Conservation (phyloP, 306 rosid species). For the Purshia tridentata region DNA sequence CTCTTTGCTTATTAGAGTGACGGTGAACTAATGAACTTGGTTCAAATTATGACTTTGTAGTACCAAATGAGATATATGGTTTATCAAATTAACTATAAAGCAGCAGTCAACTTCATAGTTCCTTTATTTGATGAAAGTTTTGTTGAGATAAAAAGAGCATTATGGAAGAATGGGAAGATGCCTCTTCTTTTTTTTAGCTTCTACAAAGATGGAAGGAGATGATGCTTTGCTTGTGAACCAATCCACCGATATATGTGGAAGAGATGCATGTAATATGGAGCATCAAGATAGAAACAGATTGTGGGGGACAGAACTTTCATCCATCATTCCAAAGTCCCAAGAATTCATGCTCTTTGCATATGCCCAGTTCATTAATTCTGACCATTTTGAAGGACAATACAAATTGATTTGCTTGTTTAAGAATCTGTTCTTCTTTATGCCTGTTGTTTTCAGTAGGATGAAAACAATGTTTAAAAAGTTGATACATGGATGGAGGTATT, state of each 20-base stretch:
- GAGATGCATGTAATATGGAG: neutral
- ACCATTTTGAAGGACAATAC: neutral
- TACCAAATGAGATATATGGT: conserved; percentile 1
- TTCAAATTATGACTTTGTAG: neutral
- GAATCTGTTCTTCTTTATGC: conserved; percentile 8
- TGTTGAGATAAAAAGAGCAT: conserved; percentile 21
- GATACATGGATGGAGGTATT: neutral
- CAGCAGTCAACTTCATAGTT: conserved; percentile 27
- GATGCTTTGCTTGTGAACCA: conserved; percentile 56
- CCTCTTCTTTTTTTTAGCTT: conserved; percentile 22
- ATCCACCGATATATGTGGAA: conserved; percentile 33
- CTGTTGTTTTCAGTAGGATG: neutral
- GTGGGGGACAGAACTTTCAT: neutral
- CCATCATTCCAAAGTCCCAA: conserved; percentile 2
- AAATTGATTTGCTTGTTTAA: neutral
- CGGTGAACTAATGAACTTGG: neutral
- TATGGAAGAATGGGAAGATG: conserved; percentile 37
- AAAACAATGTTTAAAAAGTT: conserved; percentile 2
- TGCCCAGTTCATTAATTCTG: too few relatives aligned
- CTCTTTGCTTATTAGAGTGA: neutral
- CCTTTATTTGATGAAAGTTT: conserved; percentile 11
- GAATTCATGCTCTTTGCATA: neutral
- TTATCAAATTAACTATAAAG: conserved; percentile 13
- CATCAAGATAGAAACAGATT: neutral
- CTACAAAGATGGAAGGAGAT: conserved; percentile 20